phyloP scores from a whole-genome alignment of 192 early-diverging fungal species.

The Podochytrium sp. region DNA sequence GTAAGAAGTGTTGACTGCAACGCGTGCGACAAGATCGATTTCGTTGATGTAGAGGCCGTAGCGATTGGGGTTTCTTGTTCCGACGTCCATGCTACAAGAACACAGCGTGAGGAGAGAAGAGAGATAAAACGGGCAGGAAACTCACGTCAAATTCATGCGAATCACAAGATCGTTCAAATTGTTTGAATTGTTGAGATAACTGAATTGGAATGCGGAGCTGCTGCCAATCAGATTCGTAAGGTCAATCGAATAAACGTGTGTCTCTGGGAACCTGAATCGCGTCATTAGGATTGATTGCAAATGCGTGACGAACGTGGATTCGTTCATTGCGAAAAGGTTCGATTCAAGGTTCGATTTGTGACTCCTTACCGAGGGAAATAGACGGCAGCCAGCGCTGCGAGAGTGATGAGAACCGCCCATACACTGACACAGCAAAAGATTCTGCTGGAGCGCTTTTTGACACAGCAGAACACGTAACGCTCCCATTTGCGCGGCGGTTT shows the following conservation, averaged over 20 bases:
- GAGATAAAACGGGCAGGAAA: too few species aligned
- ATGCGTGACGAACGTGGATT: too few species aligned
- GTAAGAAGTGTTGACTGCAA: not conserved
- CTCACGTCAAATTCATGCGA: conserved; percentile 20
- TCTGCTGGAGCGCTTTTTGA: not conserved
- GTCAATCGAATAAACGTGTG: conserved; percentile 18
- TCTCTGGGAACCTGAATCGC: conserved; percentile 23
- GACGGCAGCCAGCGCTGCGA: not conserved
- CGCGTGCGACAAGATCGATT: conserved; percentile 7
- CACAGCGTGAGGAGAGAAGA: too few species aligned
- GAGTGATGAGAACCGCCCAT: too few species aligned
- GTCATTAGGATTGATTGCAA: too few species aligned
- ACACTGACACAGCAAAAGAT: conserved; percentile 16
- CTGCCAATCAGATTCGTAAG: not conserved
- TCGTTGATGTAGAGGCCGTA: conserved; percentile 25
- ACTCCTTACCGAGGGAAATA: not conserved
- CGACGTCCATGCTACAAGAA: conserved; percentile 23
- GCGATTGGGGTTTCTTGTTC: conserved; percentile 27
- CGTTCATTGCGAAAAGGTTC: too few species aligned
- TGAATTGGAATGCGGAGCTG: conserved; percentile 21
- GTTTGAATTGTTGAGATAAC: not conserved
- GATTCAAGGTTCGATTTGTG: too few species aligned
- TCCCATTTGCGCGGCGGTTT: not conserved
- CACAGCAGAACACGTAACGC: conserved; percentile 9
- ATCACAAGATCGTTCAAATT: conserved; percentile 21